phyloP scores from a whole-genome alignment of 345 rosid genomes.

The Eutrema heterophyllum region DNA sequence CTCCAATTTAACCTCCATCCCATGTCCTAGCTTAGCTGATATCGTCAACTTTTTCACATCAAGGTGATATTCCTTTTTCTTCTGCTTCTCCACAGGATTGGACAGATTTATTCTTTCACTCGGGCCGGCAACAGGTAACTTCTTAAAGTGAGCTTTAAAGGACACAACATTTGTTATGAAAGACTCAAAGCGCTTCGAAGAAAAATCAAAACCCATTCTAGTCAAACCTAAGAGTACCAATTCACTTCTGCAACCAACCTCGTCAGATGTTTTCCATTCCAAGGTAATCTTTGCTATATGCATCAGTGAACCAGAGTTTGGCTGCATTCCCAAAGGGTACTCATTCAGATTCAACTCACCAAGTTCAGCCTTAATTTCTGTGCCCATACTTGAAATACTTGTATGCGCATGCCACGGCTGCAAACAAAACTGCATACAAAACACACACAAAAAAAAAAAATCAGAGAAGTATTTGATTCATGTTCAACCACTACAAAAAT shows the following conservation, averaged over 20 bases:
- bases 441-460: neutral
- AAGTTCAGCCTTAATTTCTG: conserved; percentile 75
- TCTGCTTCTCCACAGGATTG: conserved; percentile 43
- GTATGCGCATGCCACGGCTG: conserved; percentile 90
- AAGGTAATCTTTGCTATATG: conserved; percentile 79
- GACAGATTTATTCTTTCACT: conserved; percentile 47
- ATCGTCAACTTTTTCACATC: conserved; percentile 74
- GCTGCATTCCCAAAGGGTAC: conserved; percentile 75
- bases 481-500: neutral
- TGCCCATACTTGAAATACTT: conserved; percentile 65
- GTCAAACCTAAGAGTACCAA: conserved; percentile 76
- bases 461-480: too few species aligned
- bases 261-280: conserved; percentile 86
- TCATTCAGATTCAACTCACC: conserved; percentile 89
- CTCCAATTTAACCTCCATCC: conserved; percentile 65
- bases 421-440: conserved; percentile 59
- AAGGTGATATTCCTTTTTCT: conserved; percentile 81
- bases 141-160: conserved; percentile 57
- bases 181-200: conserved; percentile 66
- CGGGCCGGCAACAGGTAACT: conserved; percentile 38
- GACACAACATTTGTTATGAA: conserved; percentile 62
- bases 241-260: conserved; percentile 58
- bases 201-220: conserved; percentile 64
- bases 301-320: conserved; percentile 76
- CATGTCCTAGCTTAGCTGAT: conserved; percentile 84